Conservation (phyloP, 331 rosid species). For the Ulmus americana region DNA sequence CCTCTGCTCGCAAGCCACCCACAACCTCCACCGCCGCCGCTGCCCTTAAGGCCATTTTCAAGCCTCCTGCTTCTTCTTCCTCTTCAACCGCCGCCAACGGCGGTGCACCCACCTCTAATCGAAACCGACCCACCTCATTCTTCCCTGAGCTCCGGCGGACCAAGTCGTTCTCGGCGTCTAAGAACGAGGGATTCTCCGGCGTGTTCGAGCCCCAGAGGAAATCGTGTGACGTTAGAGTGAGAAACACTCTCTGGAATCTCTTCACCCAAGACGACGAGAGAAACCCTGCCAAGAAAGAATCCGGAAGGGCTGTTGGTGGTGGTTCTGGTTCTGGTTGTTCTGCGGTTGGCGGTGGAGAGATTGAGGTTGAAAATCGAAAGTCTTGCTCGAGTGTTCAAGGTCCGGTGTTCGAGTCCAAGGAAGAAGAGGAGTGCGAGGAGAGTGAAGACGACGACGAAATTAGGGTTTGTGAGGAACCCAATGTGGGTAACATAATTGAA, state of each 20-base stretch:
- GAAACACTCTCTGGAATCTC: conserved; percentile 66
- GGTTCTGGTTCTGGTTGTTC: not conserved
- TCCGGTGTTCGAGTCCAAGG: conserved; percentile 48
- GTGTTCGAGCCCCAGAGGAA: conserved; percentile 85
- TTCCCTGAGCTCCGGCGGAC: conserved; percentile 92
- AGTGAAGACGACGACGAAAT: conserved; percentile 4
- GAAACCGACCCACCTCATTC: conserved; percentile 39
- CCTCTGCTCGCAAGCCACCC: conserved; percentile 74
- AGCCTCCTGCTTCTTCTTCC: conserved; percentile 26
- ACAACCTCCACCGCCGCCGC: conserved; percentile 80
- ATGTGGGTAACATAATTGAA: conserved; percentile 39
- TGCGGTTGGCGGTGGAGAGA: conserved; percentile 15
- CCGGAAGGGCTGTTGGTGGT: conserved; percentile 13
- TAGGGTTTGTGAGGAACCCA: conserved; percentile 41
- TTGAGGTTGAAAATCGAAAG: conserved; percentile 36
- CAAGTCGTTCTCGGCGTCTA: conserved; percentile 88
- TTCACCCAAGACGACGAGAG: conserved; percentile 73
- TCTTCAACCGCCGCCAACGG: conserved; percentile 11
- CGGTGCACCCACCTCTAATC: conserved; percentile 15
- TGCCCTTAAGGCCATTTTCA: conserved; percentile 84
- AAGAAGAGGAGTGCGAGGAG: conserved; percentile 22
- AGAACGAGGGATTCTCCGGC: conserved; percentile 77
- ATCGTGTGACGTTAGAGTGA: conserved; percentile 87
- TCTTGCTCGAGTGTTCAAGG: conserved; percentile 47
- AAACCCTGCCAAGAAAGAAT: conserved; percentile 43